Evolutionary conservation across 176 grass and related monocot genomes (phyloP).

Genomic region (Chloris gayana): DNA sequence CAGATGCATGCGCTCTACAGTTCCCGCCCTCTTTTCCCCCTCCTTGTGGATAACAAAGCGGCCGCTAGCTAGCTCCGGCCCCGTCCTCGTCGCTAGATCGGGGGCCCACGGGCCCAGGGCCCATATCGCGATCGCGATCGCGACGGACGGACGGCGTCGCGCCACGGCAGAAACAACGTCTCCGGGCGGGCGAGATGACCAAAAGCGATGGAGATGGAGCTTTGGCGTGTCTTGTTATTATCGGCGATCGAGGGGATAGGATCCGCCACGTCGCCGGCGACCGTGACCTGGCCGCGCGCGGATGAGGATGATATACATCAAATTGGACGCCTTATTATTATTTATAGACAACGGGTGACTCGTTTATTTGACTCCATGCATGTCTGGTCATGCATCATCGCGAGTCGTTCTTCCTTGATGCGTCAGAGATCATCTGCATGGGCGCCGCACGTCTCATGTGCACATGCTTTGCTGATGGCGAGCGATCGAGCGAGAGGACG

Average conservation of each 20-base stretch:
- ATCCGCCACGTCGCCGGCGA: constrained; percentile 15
- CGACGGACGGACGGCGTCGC: no score
- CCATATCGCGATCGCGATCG: no score
- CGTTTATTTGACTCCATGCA: no score
- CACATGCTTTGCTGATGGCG: background rate
- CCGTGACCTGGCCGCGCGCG: no score
- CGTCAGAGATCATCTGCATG: background rate
- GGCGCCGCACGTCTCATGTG: background rate
- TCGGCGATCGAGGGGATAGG: background rate
- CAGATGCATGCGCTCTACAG: background rate
- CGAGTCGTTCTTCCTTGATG: no score
- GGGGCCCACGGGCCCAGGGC: no score
- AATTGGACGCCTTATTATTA: no score
- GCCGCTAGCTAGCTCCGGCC: background rate
- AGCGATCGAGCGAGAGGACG: background rate
- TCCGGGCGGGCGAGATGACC: no score
- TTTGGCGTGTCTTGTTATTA: background rate
- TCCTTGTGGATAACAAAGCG: background rate
- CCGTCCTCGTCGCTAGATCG: background rate
- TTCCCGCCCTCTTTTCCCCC: no score
- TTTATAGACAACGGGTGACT: no score
- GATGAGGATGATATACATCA: background rate
- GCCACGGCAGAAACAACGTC: no score
- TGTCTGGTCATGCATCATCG: no score
- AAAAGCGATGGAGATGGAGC: background rate